Evolutionary conservation across 257 asterid species (phyloP), one percentile per base, ranked within the genome.

Genomic region (Forsythia viridissima): DNA sequence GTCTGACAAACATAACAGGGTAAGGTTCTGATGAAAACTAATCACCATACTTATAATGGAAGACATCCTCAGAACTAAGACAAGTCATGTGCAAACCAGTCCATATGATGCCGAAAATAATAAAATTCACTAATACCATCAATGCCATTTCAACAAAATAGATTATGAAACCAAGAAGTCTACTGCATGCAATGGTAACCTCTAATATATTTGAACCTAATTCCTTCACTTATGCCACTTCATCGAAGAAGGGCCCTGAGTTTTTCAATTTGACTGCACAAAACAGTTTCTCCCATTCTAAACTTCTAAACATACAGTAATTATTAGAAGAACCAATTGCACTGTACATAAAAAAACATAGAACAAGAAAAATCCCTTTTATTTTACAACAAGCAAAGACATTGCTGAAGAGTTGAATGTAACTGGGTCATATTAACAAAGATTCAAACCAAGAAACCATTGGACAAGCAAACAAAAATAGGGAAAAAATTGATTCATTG

Each of bases 21-120:
- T 39, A 63, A 55, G 67, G n/a, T 57, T 43, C 1, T 37, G 13
- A 71, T 68, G 39, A 79, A 78, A 42, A 55, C 68, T 63, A 76
- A 38, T 1, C 6, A 34, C 34, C 61, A 44, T 76, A 18, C 13
- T 61, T 71, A 39, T 18, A 59, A 71, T 15, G 72, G 71, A 69
- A 74, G 72, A 42, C 12, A 52, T 20, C 73, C n/a, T 75, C 71
- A 61, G 40, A 63, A 15, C 52, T 75, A 71, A 43, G 75, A 61
- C 42, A 67, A 21, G 75, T 7, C 18, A 44, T 38, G n/a, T 46
- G 48, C 21, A 43, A 6, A 61, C 15, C 5, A 13, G 72, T 43
- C 34, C 71, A 73, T 42, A 21, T 59, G 4, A 70, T 38, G 41
- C 18, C 81, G 70, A 61, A 3, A 73, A 71, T 24, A 57, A 16